Percentiles rank a stretch among this genome's conserved stretches.
Evolutionary conservation across 2,329 filamentous ascomycete species (phyloP).

Genomic region (Cladosporium colombiae): DNA sequence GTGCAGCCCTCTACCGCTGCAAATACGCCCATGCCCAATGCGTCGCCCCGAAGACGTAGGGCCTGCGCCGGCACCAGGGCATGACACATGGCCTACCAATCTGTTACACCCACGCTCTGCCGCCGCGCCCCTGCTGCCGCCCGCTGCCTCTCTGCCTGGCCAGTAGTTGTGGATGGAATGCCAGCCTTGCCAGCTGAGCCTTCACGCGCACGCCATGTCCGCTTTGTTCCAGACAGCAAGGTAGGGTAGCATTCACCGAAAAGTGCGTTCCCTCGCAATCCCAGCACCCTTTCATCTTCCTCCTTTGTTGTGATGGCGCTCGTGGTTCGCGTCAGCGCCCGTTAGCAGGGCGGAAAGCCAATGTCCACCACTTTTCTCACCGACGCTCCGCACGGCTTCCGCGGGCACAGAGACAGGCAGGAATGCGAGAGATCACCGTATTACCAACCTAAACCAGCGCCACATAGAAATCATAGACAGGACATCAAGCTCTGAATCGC

Average conservation of each 20-base stretch:
- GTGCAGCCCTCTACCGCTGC: neutral
- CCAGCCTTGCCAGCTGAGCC: neutral
- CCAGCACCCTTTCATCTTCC: neutral
- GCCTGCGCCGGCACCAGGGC: conserved; percentile 1
- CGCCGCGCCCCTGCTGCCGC: conserved; percentile 1
- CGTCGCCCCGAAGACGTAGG: neutral
- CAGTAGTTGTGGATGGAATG: neutral
- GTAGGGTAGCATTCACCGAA: neutral
- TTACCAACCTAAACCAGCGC: conserved; percentile 17
- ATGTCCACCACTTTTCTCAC: conserved; percentile 5
- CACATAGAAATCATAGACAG: neutral
- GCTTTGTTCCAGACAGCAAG: conserved; percentile 1
- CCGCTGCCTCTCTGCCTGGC: neutral
- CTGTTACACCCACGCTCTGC: neutral
- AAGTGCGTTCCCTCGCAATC: neutral
- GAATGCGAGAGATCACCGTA: conserved; percentile 5
- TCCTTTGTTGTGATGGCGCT: neutral
- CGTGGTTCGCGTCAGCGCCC: neutral
- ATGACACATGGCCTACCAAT: conserved; percentile 18
- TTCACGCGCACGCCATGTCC: neutral
- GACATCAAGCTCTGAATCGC: neutral
- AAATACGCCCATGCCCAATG: neutral
- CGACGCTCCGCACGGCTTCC: conserved; percentile 3
- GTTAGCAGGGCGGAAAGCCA: neutral
- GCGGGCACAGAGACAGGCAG: neutral